Base-by-base conservation (phyloP, 345 rosid species). In the Acer negundo region DNA sequence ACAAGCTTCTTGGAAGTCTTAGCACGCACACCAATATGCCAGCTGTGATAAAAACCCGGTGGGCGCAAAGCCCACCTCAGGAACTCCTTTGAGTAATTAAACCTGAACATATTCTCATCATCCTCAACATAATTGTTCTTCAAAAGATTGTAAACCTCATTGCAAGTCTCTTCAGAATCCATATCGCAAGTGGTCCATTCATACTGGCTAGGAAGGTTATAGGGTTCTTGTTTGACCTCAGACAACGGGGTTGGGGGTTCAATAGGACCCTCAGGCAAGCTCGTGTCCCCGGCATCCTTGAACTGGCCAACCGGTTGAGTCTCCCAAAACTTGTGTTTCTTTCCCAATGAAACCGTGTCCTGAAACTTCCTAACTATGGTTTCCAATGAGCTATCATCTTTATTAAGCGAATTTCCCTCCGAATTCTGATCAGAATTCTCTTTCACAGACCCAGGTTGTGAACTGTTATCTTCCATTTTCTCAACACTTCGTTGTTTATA, bases 81-180 rank as follows among this genome's bases (percentile, higher is more conserved):
- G 79, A 95, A 95, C 87, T 91, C 98, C 91, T 91, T 93, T 17
- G 97, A 95, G 80, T 95, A 95, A 74, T 93, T 93, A 75, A 95
- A 95, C 86, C 98, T 89, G 78, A 95, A 95, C 98, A 95, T 95
- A 73, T 93, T 95, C 87, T 95, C 98, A 20, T 95, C 98, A 72
- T 93, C 99, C 82, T 93, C 97, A 3, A 92, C 98, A 66, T 95
- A 95, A 80, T 95, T 95, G 73, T 84, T 87, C 90, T 85, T 93
- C 89, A 91, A 83, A 69, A 95, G 92, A 80, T 87, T 91, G 77
- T 89, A 91, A 9, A 93, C 97, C 87, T 95, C 98, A 1, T 67
- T 78, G 31, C 94, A 95, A 64, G 90, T 95, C 56, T 89, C 92
- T 58, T 95, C 98, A 1, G 86, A 87, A 56, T 83, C 81, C 88